phyloP scores from a whole-genome alignment of 169 alveolate genomes.

The Plasmodium coatneyi region DNA sequence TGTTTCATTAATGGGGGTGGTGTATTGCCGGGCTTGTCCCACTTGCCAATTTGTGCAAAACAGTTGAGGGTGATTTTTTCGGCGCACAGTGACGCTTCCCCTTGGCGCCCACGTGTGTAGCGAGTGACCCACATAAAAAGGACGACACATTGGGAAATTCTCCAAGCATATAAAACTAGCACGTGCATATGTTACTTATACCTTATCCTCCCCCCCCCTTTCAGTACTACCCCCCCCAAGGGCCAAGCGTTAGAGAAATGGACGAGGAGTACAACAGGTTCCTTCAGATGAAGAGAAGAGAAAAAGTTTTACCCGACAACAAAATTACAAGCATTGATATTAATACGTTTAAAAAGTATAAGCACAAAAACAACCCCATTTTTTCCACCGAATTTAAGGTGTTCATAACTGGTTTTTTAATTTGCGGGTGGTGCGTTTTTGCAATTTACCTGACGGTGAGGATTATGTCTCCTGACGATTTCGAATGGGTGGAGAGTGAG shows the following conservation, averaged over 20 bases:
- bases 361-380: slow-evolving; percentile 53
- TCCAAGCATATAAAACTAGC: neutral
- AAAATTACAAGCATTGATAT: slow-evolving; percentile 64
- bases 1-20: neutral
- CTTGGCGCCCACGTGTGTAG: neutral
- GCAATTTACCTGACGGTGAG: slow-evolving; percentile 80
- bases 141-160: neutral
- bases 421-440: slow-evolving; percentile 81
- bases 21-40: neutral
- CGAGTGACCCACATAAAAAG: neutral
- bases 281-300: slow-evolving; percentile 28
- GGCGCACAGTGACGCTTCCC: neutral
- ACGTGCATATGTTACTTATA: neutral
- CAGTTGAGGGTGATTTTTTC: neutral
- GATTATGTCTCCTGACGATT: slow-evolving; percentile 83
- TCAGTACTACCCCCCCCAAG: slow-evolving; percentile 28
- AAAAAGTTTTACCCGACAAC: slow-evolving; percentile 18
- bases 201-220: neutral
- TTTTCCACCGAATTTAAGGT: slow-evolving; percentile 71
- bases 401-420: slow-evolving; percentile 76
- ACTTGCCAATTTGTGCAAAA: neutral
- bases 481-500: slow-evolving; percentile 86
- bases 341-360: slow-evolving; percentile 58
- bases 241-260: slow-evolving; percentile 74
- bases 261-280: slow-evolving; percentile 46